Conservation (phyloP, 495 filamentous ascomycete species). For the Aspergillus bertholletiae region DNA sequence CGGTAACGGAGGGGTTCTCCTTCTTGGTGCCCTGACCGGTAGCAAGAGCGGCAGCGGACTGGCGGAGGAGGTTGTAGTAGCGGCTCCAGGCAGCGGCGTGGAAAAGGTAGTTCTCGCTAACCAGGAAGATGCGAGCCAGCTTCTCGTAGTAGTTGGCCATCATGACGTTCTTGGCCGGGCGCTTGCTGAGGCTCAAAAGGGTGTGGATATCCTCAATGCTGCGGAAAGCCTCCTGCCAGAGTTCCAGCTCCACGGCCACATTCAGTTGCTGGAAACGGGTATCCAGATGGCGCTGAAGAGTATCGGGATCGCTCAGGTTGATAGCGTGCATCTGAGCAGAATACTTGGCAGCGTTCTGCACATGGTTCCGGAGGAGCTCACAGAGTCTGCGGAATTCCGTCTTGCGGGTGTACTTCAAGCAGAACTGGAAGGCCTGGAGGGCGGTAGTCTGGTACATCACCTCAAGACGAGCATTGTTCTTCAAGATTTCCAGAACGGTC, state of each 20-base stretch:
- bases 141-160: conserved; percentile 99
- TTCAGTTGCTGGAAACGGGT: conserved; percentile 98
- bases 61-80: conserved; percentile 93
- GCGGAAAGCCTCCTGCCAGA: conserved; percentile 99
- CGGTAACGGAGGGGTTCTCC: conserved; percentile 86
- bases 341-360: conserved; percentile 98
- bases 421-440: conserved; percentile 97
- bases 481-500: conserved; percentile 94
- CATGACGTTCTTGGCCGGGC: conserved; percentile 98
- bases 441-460: conserved; percentile 98
- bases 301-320: conserved; percentile 96
- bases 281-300: conserved; percentile 92
- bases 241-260: conserved; percentile 93
- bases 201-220: conserved; percentile 99
- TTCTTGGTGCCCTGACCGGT: conserved; percentile 83
- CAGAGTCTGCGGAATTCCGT: conserved; percentile 98
- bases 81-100: conserved; percentile 95
- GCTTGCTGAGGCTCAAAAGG: conserved; percentile 97
- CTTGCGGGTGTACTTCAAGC: conserved; percentile 95
- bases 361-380: conserved; percentile 96
- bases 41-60: conserved; percentile 80
- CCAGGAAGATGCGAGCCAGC: conserved; percentile 94
- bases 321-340: conserved; percentile 98
- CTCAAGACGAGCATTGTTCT: conserved; percentile 97
- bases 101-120: conserved; percentile 99